A percentile compares a stretch with the other conserved stretches of the same genome.
Conservation (phyloP, 371 early-diverging fungal genomes). For the Mortierella sp. region DNA sequence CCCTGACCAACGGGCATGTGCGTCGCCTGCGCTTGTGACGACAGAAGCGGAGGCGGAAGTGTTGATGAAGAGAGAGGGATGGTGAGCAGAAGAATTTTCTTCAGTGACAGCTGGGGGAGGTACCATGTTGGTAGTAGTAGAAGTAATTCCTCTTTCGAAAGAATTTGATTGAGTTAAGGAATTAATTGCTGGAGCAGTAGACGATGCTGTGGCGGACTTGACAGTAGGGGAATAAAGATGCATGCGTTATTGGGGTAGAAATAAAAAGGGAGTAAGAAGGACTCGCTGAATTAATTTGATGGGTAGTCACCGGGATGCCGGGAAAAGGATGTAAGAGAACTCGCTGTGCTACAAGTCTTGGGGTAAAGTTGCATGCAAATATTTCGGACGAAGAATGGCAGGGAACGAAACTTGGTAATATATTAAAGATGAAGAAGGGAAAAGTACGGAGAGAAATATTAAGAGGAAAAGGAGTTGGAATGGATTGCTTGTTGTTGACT, state of each 20-base stretch:
- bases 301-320: not conserved
- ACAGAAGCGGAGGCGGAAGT: conserved; percentile 8
- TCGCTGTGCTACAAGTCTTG: too few relatives aligned
- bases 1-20: conserved; percentile 61
- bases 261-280: not conserved
- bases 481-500: too few relatives aligned
- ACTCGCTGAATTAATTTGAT: not conserved
- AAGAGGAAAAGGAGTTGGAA: too few relatives aligned
- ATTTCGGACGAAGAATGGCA: too few relatives aligned
- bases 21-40: conserved; percentile 17
- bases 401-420: too few relatives aligned
- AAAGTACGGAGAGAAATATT: too few relatives aligned
- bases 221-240: not conserved
- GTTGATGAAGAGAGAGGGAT: conserved; percentile 29
- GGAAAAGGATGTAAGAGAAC: not conserved
- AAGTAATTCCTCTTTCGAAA: not conserved
- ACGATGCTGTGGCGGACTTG: not conserved
- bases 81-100: not conserved
- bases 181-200: not conserved
- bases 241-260: not conserved
- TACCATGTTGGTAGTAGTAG: not conserved
- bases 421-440: too few relatives aligned
- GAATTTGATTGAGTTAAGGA: not conserved
- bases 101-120: conserved; percentile 1
- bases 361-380: too few relatives aligned